Evolutionary conservation across 768 basidiomycete species (phyloP), one percentile per base, ranked within the genome.

Genomic region (Termitomyces sp.): DNA sequence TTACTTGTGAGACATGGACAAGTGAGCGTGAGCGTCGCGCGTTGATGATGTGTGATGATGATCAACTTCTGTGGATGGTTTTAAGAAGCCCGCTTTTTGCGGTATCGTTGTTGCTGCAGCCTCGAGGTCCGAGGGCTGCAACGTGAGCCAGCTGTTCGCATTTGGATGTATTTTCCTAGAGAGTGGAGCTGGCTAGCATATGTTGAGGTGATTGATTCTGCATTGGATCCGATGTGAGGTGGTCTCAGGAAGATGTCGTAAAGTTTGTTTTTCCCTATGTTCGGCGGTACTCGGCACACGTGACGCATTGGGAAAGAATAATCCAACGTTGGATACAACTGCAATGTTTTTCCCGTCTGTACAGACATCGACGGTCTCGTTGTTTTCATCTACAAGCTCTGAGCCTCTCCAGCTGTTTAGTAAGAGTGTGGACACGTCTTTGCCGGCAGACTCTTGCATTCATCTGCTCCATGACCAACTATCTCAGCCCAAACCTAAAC

Each of bases 361-460:
- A 5, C 89, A 91, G 60, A 81, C 88, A 3, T 69, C 78, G 38
- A 66, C 80, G 21, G 70, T 91, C n/a, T 90, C 87, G 15, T 63
- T 91, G 19, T 89, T 91, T 67, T 90, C 89, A 21, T 88, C 89
- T 0, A 86, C 87, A 5, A 77, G 80, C 23, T 81, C 79, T 50
- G 76, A 84, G 44, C 84, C 86, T 45, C 73, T 90, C 38, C 67
- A 72, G 15, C 67, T 90, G 5, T 91, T 87, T 70, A 70, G 70
- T 1, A 57, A 67, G 5, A 69, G 74, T 15, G 69, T 67, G 11
- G 87, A 89, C 63, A n/a, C 63, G 6, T 68, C 73, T 35, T 67
- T 86, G 1, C 78, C 82, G 4, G 66, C 78, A 6, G 86, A 88
- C 66, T 89, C 89, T 1, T 81, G 83, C 62, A 71, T 86, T 44